Evolutionary conservation across 176 grass and related monocot genomes (phyloP).

Genomic region (Carex myosuroides): DNA sequence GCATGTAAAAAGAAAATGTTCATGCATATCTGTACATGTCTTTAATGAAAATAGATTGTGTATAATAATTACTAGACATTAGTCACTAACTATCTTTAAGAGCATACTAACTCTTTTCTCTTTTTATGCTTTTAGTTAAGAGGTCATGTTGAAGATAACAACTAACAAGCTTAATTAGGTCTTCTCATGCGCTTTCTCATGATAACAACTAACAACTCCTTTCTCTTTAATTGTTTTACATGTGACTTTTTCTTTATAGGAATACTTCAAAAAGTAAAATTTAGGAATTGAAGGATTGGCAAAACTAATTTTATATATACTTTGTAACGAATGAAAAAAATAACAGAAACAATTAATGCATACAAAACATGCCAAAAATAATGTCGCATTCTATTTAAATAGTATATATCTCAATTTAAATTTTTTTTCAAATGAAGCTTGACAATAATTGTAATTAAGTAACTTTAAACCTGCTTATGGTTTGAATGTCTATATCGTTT

Average conservation of each 20-base stretch:
- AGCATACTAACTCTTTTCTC: background rate
- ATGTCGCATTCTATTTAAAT: no score
- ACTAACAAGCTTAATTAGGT: background rate
- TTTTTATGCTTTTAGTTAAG: background rate
- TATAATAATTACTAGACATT: background rate
- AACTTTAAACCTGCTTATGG: background rate
- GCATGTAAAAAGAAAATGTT: constrained; percentile 13
- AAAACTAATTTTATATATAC: background rate
- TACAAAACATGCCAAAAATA: no score
- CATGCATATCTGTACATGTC: constrained; percentile 17
- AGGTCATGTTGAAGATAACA: background rate
- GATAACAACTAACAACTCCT: no score
- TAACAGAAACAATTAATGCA: no score
- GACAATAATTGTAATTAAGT: no score
- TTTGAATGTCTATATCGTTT: background rate
- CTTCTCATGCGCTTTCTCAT: background rate
- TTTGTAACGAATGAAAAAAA: background rate
- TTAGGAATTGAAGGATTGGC: background rate
- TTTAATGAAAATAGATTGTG: constrained; percentile 13
- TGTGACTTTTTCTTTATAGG: background rate
- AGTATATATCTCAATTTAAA: no score
- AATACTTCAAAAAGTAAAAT: background rate
- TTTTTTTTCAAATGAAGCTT: no score
- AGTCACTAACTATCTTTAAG: background rate
- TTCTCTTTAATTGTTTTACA: no score